These are phyloP conservation scores for Saccharomycopsis hybrid DNA, from an alignment of 1,139 yeast genomes.

Conservation along the genomic window DNA sequence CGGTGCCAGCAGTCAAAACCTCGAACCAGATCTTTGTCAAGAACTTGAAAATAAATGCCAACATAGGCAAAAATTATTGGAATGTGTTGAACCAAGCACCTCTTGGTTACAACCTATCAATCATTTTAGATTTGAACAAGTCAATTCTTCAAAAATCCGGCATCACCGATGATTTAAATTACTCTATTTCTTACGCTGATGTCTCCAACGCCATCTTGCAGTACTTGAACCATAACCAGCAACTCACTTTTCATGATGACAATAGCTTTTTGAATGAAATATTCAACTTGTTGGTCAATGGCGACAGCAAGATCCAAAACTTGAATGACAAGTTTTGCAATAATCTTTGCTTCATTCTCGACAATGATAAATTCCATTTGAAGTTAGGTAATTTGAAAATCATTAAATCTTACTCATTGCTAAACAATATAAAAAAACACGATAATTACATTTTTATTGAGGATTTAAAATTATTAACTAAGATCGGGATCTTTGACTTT, in stretches of 20 bases:
- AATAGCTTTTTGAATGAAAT: conserved; percentile 7
- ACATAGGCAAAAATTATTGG: conserved; percentile 20
- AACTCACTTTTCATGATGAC: conserved; percentile 4
- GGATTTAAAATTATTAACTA: conserved; percentile 53
- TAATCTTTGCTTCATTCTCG: not conserved
- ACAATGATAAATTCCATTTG: conserved; percentile 13
- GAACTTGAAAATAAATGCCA: conserved; percentile 14
- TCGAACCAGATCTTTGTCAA: conserved; percentile 14
- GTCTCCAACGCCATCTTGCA: conserved; percentile 13
- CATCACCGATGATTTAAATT: conserved; percentile 13
- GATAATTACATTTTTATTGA: conserved; percentile 4
- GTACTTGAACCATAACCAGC: not conserved
- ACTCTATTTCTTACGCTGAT: conserved; percentile 19
- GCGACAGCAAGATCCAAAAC: conserved; percentile 10
- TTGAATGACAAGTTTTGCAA: conserved; percentile 8
- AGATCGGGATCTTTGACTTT: conserved; percentile 88
- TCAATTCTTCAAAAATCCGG: conserved; percentile 11
- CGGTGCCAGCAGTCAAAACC: not conserved
- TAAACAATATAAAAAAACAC: not conserved
- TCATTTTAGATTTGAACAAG: conserved; percentile 5
- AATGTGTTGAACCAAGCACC: conserved; percentile 12
- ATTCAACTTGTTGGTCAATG: conserved; percentile 1
- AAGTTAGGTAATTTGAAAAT: conserved; percentile 13
- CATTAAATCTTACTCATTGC: conserved; percentile 4
- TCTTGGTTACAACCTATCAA: conserved; percentile 12